phyloP scores from a whole-genome alignment of 1,284 basidiomycete species.

The Earliella scabrosa region DNA sequence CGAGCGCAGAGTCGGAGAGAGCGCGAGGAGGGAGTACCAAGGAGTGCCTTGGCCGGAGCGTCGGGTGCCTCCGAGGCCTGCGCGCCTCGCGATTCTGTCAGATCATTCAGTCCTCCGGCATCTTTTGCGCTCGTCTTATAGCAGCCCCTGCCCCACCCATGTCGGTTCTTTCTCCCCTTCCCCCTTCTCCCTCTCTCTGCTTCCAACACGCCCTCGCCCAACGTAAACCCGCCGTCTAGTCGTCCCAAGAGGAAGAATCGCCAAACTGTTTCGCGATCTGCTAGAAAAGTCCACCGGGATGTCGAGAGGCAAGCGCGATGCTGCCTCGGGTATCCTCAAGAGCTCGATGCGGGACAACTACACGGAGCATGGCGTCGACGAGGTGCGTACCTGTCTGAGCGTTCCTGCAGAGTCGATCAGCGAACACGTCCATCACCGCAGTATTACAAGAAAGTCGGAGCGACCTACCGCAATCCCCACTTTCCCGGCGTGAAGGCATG shows the following conservation, averaged over 20 bases:
- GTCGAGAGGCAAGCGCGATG: conserved; percentile 46
- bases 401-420: not conserved
- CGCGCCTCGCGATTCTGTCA: too few species aligned
- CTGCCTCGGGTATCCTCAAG: conserved; percentile 52
- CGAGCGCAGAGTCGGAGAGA: too few species aligned
- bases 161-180: not conserved
- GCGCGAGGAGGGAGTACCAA: too few species aligned
- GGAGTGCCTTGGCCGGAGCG: too few species aligned
- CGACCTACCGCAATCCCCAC: conserved; percentile 75
- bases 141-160: not conserved
- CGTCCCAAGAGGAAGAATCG: not conserved
- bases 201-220: not conserved
- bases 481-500: conserved; percentile 68
- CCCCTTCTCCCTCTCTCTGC: not conserved
- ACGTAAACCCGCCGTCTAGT: not conserved
- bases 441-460: conserved; percentile 57
- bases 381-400: conserved; percentile 42
- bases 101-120: too few species aligned
- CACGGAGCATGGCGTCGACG: conserved; percentile 64
- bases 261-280: conserved; percentile 20
- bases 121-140: not conserved
- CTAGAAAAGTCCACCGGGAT: conserved; percentile 11
- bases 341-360: conserved; percentile 76
- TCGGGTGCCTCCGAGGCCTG: too few species aligned
- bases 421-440: conserved; percentile 20